These are phyloP conservation scores for Neurospora sp. DNA, from an alignment of 495 filamentous ascomycete species.

Conservation along the genomic window DNA sequence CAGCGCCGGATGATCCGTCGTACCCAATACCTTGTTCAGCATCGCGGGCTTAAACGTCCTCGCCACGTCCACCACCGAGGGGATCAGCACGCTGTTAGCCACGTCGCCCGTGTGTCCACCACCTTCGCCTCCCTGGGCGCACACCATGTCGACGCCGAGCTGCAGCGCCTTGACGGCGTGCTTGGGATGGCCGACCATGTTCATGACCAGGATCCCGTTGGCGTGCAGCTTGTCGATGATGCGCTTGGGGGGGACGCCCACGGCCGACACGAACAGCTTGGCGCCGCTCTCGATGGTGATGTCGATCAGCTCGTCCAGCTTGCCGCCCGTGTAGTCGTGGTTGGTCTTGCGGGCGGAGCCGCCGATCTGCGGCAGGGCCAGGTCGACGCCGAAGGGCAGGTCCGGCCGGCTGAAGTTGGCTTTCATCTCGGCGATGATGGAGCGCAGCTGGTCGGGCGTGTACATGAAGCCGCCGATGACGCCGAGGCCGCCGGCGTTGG, in stretches of 20 bases:
- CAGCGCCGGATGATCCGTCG: slow-evolving; percentile 38
- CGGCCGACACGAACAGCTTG: slow-evolving; percentile 71
- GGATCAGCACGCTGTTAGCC: slow-evolving; percentile 61
- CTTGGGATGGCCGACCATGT: slow-evolving; percentile 89
- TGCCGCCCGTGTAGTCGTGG: slow-evolving; percentile 82
- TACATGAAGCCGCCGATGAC: slow-evolving; percentile 80
- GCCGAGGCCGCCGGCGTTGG: slow-evolving; percentile 77
- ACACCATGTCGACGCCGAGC: slow-evolving; percentile 74
- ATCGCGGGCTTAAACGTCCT: slow-evolving; percentile 43
- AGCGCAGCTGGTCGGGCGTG: slow-evolving; percentile 64
- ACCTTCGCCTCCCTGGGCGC: slow-evolving; percentile 71
- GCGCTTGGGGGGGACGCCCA: slow-evolving; percentile 64
- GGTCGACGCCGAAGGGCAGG: slow-evolving; percentile 78
- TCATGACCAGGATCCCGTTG: slow-evolving; percentile 75
- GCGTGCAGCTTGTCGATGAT: slow-evolving; percentile 63
- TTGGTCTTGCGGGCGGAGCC: slow-evolving; percentile 73
- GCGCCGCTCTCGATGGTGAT: slow-evolving; percentile 68
- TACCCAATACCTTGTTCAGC: slow-evolving; percentile 17
- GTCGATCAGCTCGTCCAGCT: slow-evolving; percentile 71
- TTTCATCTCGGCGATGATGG: slow-evolving; percentile 78
- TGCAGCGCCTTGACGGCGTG: slow-evolving; percentile 77
- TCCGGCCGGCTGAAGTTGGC: slow-evolving; percentile 46
- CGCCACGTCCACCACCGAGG: slow-evolving; percentile 67
- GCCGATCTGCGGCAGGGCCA: slow-evolving; percentile 77
- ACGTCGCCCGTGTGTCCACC: slow-evolving; percentile 73